phyloP scores from a whole-genome alignment of 176 grass and related monocot species.

The Themeda triandra region DNA sequence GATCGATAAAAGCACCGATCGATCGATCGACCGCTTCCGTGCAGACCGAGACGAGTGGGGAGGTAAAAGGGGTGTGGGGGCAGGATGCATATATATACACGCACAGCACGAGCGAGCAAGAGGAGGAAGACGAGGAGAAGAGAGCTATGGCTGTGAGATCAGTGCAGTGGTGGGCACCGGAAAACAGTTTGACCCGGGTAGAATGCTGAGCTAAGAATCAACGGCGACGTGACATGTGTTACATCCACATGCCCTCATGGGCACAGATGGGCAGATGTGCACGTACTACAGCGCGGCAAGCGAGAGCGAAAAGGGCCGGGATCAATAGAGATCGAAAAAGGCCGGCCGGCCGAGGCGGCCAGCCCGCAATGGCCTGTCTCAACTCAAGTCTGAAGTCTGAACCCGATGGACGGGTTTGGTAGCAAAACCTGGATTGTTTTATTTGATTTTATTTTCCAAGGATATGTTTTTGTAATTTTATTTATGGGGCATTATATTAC shows the following conservation, averaged over 20 bases:
- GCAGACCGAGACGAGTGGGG: slow-evolving; percentile 27
- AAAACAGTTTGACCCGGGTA: slow-evolving; percentile 42
- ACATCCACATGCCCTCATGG: slow-evolving; percentile 17
- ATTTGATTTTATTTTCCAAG: not conserved
- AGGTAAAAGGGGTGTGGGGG: slow-evolving; percentile 35
- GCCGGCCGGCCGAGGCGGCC: no score
- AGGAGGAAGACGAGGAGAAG: not conserved
- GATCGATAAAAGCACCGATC: not conserved
- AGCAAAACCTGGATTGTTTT: not conserved
- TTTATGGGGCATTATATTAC: not conserved
- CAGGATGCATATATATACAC: slow-evolving; percentile 12
- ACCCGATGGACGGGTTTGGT: slow-evolving; percentile 16
- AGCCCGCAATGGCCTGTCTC: not conserved
- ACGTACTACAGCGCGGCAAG: not conserved
- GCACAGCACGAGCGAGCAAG: not conserved
- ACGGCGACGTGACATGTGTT: slow-evolving; percentile 35
- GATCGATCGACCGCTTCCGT: slow-evolving; percentile 1
- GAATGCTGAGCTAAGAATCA: slow-evolving; percentile 44
- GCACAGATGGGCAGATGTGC: not conserved
- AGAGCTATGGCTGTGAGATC: not conserved
- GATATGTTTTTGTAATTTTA: not conserved
- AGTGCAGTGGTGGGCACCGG: not conserved
- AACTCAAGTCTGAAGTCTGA: slow-evolving; percentile 1
- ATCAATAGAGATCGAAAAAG: not conserved
- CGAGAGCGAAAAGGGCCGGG: not conserved